phyloP scores from a whole-genome alignment of 148 eudicot genomes.

The Limonium bicolor region DNA sequence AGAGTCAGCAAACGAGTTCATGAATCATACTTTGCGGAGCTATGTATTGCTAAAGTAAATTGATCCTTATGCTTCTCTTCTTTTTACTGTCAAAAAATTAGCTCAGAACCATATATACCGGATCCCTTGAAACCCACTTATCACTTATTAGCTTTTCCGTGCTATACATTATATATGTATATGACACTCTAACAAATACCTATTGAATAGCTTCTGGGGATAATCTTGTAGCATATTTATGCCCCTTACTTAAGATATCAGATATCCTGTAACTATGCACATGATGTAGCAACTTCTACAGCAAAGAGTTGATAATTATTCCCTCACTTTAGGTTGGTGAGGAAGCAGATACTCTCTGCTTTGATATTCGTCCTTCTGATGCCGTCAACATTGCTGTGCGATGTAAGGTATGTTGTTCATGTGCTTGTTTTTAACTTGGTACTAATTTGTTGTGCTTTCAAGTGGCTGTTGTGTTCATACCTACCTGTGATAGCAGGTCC shows the following conservation, averaged over 20 bases:
- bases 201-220: too few species aligned
- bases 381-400: background rate
- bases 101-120: too few species aligned
- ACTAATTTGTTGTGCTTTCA: too few species aligned
- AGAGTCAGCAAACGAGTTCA: background rate
- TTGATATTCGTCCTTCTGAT: conserved; percentile 2
- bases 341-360: background rate
- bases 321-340: background rate
- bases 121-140: too few species aligned
- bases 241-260: too few species aligned
- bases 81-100: background rate
- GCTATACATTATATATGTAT: too few species aligned
- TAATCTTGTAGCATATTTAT: too few species aligned
- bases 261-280: too few species aligned
- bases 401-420: background rate
- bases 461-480: too few species aligned
- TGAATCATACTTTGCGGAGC: conserved; percentile 1
- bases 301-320: background rate
- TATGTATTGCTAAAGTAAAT: background rate
- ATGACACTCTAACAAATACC: too few species aligned
- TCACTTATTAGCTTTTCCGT: too few species aligned
- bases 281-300: background rate
- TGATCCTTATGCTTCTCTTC: background rate
- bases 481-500: too few species aligned
- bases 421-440: background rate